Base-by-base conservation (phyloP, 805 yeast genomes). In the Ogataea ganodermae region DNA sequence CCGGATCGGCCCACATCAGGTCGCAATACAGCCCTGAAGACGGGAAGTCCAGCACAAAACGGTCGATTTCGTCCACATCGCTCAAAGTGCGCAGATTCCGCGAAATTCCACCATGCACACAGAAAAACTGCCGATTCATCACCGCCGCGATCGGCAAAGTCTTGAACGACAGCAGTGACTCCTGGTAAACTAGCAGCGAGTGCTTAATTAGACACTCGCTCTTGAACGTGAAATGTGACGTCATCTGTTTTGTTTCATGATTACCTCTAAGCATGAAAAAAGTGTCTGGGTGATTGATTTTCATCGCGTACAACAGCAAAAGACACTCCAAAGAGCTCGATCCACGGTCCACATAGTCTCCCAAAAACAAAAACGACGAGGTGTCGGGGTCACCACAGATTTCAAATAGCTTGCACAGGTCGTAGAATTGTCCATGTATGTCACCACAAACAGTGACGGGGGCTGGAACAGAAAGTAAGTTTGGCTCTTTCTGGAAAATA, bases 361-460 rank as follows among this genome's bases (percentile, higher is more conserved):
- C 97, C 46, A 91, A 69, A 60, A 92, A 91, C 45, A 91, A 71
- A 64, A 89, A 92, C 16, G 86, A 76, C 1, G 95, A 84, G n/a
- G 62, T 68, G 33, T 59, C 59, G 10, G 97, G 96, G 61, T 85
- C 83, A 2, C 98, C 98, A 32, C 97, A 96, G 14, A 90, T 92
- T 63, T 92, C 97, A 61, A 92, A 88, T 36, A 92, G 71, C 67
- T 91, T 90, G 80, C 91, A 75, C 57, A 92, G 74, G 66, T 92
- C 99, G 65, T 79, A 91, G 65, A 80, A 89, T 66, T 92, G 98
- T 14, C 99, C 99, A 67, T 92, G 98, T n/a, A 91, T 78, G 68
- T 92, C 98, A 47, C 99, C 99, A 70, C 97, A 90, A 2, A 92
- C 90, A 0, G 96, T 91, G 2, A 92, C 88, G 0, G 98, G 99